Evolutionary conservation across 1,284 basidiomycete species (phyloP), one percentile per base, ranked within the genome.

Genomic region (Ganoderma sinense): DNA sequence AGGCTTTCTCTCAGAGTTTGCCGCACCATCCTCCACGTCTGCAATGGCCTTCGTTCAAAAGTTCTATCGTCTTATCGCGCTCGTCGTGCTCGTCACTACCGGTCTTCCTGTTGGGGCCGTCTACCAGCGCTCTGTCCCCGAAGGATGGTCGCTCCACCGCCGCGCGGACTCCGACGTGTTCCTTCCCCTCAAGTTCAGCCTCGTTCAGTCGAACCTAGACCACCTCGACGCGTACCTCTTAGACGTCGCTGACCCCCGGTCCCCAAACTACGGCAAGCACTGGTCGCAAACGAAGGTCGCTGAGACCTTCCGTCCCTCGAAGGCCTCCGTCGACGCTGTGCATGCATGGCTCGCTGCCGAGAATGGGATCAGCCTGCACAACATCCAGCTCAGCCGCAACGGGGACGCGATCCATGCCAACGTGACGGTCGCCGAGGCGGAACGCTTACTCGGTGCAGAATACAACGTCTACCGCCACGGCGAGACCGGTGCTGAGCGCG

Each of bases 401-500:
- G 80, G 79, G 63, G 79, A 75, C 18, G 87, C 84, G 83, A 70
- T 88, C 11, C 78, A 82, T 60, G 76, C 84, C 41, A 82, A 85
- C 65, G 80, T 82, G 4, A 84, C 82, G 14, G 78, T 85, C 4
- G 78, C 77, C 43, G 84, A 86, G 70, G 83, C 84, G 4, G 86
- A 87, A 73, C 55, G 75, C 18, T 77, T 88, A 2, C 76, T 88
- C 45, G 78, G 78, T 55, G 81, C 86, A 0, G 78, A 84, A 67
- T 88, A 87, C 75, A 77, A 83, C 69, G 78, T 84, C n/a, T 87
- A 84, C 74, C 72, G 72, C 23, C 84, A 87, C 72, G 75, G 74
- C 16, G 71, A 68, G n/a, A 75, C 72, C 14, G 83, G 84, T 29
- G 73, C 74, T 75, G 65, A 75, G 64, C 71, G 70, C 31, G 61